Evolutionary conservation across 2,329 filamentous ascomycete genomes (phyloP).

Genomic region (Diplodia sapinea): DNA sequence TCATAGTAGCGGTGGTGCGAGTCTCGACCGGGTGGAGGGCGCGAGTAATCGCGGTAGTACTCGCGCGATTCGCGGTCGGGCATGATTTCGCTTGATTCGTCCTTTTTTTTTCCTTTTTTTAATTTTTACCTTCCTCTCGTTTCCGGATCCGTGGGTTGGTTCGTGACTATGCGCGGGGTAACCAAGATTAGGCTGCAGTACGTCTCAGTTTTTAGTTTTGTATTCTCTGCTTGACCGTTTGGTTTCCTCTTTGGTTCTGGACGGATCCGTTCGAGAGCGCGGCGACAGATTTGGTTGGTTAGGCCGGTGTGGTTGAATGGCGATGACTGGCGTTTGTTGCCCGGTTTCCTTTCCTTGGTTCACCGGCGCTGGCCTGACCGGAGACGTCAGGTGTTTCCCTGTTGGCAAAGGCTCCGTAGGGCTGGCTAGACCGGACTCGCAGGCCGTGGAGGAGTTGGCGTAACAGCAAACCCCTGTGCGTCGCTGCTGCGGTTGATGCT

Average conservation of each 20-base stretch:
- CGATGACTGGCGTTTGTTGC: background rate
- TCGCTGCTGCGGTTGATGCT: background rate
- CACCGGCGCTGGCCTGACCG: background rate
- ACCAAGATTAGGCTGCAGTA: background rate
- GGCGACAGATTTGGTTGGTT: background rate
- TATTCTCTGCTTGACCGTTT: background rate
- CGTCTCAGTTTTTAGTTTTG: background rate
- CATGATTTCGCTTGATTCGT: background rate
- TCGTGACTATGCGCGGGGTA: background rate
- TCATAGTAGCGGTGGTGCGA: slow-evolving; percentile 5
- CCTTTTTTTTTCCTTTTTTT: background rate
- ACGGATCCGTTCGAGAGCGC: background rate
- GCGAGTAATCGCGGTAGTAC: slow-evolving; percentile 27
- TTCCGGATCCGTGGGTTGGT: background rate
- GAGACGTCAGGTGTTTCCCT: background rate
- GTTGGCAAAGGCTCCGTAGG: background rate
- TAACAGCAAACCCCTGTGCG: background rate
- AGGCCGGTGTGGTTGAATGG: background rate
- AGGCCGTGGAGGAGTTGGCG: background rate
- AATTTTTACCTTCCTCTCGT: background rate
- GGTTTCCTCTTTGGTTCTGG: background rate
- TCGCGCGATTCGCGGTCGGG: slow-evolving; percentile 16
- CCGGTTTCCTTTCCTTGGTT: background rate
- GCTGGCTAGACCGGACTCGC: background rate
- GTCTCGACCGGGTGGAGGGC: slow-evolving; percentile 6